Conservation (phyloP, 129 eudicot genomes). For the Centaurea solstitialis region DNA sequence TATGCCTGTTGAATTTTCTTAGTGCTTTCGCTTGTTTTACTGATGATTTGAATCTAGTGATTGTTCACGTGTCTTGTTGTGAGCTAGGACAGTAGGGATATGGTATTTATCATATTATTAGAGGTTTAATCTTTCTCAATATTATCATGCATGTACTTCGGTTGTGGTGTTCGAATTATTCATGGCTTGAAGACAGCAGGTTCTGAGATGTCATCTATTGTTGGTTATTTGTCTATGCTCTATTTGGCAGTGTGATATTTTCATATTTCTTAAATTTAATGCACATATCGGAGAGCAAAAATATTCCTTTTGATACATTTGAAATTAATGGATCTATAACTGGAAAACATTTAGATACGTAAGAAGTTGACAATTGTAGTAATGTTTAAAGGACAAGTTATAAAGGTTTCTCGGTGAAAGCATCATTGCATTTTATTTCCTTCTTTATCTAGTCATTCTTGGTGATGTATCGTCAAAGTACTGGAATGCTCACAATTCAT, state of each 20-base stretch:
- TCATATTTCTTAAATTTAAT: slow-evolving; percentile 4
- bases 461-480: neutral
- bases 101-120: slow-evolving; percentile 7
- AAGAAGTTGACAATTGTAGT: slow-evolving; percentile 19
- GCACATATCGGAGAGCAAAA: neutral
- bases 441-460: neutral
- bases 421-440: neutral
- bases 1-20: neutral
- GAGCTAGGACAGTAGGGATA: neutral
- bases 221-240: neutral
- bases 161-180: neutral
- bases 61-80: neutral
- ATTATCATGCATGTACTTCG: slow-evolving; percentile 3
- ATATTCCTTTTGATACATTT: neutral
- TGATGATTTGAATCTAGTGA: slow-evolving; percentile 1
- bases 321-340: neutral
- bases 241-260: slow-evolving; percentile 10
- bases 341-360: slow-evolving; percentile 10
- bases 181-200: neutral
- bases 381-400: neutral
- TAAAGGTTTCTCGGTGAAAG: neutral
- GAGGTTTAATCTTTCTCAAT: neutral
- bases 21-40: neutral
- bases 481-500: neutral
- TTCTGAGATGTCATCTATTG: slow-evolving; percentile 14